A percentile compares a stretch with the other conserved stretches of the same genome.
phyloP scores from a whole-genome alignment of 75 land plant species.

The Sequoia sempervirens region DNA sequence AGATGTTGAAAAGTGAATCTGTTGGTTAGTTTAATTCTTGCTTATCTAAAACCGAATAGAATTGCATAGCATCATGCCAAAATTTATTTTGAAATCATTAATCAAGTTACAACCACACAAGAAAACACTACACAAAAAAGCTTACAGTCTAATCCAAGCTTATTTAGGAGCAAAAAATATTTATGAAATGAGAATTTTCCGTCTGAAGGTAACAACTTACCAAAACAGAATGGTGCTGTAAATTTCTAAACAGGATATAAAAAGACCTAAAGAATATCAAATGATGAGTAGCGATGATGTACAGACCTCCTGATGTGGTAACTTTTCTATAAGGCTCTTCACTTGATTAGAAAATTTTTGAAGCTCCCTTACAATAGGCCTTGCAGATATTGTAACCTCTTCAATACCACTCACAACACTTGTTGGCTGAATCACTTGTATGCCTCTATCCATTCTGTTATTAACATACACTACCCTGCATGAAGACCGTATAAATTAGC shows the following conservation, averaged over 20 bases:
- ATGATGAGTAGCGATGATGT: not conserved
- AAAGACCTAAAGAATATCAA: not conserved
- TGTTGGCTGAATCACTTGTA: constrained; percentile 47
- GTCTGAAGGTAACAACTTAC: not conserved
- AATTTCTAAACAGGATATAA: constrained; percentile 3
- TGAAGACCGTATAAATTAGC: constrained; percentile 13
- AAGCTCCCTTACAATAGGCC: constrained; percentile 68
- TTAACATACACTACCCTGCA: constrained; percentile 53
- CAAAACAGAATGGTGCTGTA: not conserved
- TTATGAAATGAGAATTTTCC: not conserved
- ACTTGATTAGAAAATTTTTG: constrained; percentile 58
- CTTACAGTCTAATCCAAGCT: not conserved
- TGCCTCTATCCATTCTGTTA: constrained; percentile 48
- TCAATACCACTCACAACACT: constrained; percentile 57
- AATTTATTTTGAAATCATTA: not conserved
- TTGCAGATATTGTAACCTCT: constrained; percentile 65
- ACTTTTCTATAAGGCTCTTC: constrained; percentile 58
- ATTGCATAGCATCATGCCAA: not conserved
- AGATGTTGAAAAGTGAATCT: not conserved
- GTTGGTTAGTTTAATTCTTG: not conserved
- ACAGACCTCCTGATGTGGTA: constrained; percentile 87
- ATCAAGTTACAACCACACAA: not conserved
- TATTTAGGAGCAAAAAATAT: not conserved
- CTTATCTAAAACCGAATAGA: not conserved
- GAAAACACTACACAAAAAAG: not conserved